Base-by-base conservation (phyloP, 192 early-diverging fungal species). In the Entomortierella chlamydospora region DNA sequence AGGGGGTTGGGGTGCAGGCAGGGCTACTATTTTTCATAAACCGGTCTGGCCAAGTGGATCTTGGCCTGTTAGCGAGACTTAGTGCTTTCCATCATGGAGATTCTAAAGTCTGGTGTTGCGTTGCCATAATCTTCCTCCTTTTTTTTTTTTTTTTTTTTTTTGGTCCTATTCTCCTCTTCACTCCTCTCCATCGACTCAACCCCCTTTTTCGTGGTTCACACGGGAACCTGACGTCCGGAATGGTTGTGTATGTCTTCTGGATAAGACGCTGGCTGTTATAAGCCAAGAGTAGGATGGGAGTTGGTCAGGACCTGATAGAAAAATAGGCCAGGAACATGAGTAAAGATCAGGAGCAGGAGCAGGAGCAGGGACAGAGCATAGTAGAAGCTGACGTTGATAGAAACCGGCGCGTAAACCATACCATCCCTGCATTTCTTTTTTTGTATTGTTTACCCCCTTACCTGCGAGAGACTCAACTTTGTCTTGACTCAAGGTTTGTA, bases 351-450 rank as follows among this genome's bases (percentile, higher is more conserved):
- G n/a, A n/a, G n/a, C n/a, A n/a, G n/a, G n/a, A n/a, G 51, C 51
- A 53, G 51, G 51, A 53, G 51, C 50, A 52, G 50, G 25, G 50
- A 52, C n/a, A n/a, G n/a, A n/a, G n/a, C n/a, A n/a, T n/a, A n/a
- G n/a, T n/a, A n/a, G n/a, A n/a, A n/a, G n/a, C n/a, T n/a, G n/a
- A n/a, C n/a, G n/a, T n/a, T n/a, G n/a, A n/a, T 18, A 52, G n/a
- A 8, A 25, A 41, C 6, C 6, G 39, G 39, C 39, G 39, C 39
- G 39, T 13, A 41, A 41, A 47, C 20, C 15, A 17, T 20, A 47
- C 15, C 5, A 4, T 47, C 45, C 45, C 15, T 47, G 45, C 12
- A 15, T 47, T 47, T 17, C 15, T 12, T 47, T 17, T 47, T 47
- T 47, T 47, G 45, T 20, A 47, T 47, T 47, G 45, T 47, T 20